Base-by-base conservation (phyloP, 1,284 basidiomycete genomes). In the Ganoderma resinaceum region DNA sequence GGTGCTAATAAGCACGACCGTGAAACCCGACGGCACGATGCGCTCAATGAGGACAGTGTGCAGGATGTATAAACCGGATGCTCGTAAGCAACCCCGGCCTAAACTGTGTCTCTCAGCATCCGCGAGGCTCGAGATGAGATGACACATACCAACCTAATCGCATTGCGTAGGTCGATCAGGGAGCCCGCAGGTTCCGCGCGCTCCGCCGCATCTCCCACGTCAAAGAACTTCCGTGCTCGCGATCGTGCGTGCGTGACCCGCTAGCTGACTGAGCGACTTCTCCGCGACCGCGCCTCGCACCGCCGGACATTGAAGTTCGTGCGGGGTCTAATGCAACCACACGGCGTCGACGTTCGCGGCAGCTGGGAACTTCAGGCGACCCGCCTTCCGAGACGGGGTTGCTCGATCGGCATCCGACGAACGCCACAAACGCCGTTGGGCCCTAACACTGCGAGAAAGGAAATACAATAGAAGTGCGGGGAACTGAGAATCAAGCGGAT, bases 191-290 rank as follows among this genome's bases (percentile, higher is more conserved):
- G 12, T 3, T 26, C 46, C 46, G 46, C 46, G 46, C 52, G 26
- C 52, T 31, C 52, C 52, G 52, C 52, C 29, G 52, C 31, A 55
- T 55, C 52, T 55, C 52, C 16, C 52, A 55, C 52, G 52, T 31
- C 16, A 55, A 23, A 33, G 29, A 55, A 31, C 52, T 26, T 55
- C 52, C 52, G 31, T 55, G 14, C 37, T 38, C 37, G 37, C 37
- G 37, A 38, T 55, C 26, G 52, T 29, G 14, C 12, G 46, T 49
- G 23, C 9, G 23, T 3, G 29, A 14, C 7, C 29, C 29, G 29
- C 16, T 14, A 31, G 29, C 52, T 3, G 46, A 55, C 52, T 31
- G 29, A 31, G 52, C 29, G 52, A 55, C 14, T 31, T 23, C 23
- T 49, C 52, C 52, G 52, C 52, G 52, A 55, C 6, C 31, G 52